Conservation (phyloP, 2,329 filamentous ascomycete genomes). For the Cordyceps cicadae region DNA sequence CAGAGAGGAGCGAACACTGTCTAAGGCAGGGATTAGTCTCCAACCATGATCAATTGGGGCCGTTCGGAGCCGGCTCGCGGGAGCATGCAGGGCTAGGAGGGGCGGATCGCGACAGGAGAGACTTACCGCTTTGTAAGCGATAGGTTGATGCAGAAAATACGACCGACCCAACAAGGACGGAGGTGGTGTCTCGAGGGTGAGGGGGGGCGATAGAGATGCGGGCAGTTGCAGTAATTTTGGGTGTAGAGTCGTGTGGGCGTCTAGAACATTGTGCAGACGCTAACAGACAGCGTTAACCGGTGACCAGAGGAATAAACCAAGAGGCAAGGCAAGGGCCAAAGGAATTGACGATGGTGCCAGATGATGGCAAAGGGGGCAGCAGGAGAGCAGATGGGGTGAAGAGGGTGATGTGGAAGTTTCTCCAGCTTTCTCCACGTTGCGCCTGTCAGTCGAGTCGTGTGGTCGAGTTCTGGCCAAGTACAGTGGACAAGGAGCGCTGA, state of each 20-base stretch:
- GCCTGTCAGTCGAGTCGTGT: conserved; percentile 13
- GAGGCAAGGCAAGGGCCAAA: conserved; percentile 26
- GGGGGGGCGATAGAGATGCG: conserved; percentile 3
- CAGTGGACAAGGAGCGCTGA: conserved; percentile 6
- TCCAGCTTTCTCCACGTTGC: conserved; percentile 25
- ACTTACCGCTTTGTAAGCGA: background rate
- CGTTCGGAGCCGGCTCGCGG: background rate
- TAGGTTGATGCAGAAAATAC: background rate
- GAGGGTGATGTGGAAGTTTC: conserved; percentile 36
- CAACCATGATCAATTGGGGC: background rate
- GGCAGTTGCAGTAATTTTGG: conserved; percentile 1
- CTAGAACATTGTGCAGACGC: conserved; percentile 33
- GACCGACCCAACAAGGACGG: background rate
- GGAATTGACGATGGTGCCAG: conserved; percentile 17
- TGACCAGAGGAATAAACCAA: conserved; percentile 33
- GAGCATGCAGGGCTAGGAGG: background rate
- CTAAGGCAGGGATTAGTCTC: background rate
- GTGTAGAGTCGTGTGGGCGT: conserved; percentile 20
- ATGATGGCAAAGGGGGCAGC: conserved; percentile 18
- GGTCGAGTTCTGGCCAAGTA: background rate
- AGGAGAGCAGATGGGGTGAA: conserved; percentile 20
- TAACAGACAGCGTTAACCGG: conserved; percentile 28
- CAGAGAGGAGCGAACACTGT: conserved; percentile 1
- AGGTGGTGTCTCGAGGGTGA: background rate
- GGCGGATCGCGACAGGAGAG: background rate